These are phyloP conservation scores for Penicillium brevicompactum DNA, from an alignment of 2,329 filamentous ascomycete genomes.

Conservation along the genomic window DNA sequence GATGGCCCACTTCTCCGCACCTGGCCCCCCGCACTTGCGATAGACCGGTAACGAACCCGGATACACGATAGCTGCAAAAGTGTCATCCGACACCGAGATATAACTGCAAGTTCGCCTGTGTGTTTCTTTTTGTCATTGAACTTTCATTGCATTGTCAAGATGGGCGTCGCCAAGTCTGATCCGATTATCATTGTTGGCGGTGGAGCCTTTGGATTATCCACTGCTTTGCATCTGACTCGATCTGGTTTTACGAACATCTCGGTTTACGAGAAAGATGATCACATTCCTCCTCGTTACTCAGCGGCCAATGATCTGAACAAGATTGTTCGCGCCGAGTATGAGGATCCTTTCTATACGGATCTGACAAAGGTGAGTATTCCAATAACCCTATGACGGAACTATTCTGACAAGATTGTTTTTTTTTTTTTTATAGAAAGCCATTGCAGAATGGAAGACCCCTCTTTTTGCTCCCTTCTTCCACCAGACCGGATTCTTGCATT, in stretches of 20 bases:
- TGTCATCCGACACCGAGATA: conserved; percentile 7
- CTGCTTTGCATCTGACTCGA: conserved; percentile 49
- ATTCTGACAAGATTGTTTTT: neutral
- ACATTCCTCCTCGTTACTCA: conserved; percentile 54
- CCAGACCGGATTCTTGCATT: conserved; percentile 55
- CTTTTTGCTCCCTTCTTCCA: conserved; percentile 58
- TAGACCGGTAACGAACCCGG: conserved; percentile 5
- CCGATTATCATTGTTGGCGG: conserved; percentile 44
- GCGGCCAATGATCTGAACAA: conserved; percentile 65
- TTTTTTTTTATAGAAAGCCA: conserved; percentile 47
- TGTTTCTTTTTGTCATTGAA: neutral
- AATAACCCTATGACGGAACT: neutral
- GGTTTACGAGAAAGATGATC: conserved; percentile 49
- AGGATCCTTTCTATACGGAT: conserved; percentile 59
- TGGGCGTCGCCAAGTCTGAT: conserved; percentile 25
- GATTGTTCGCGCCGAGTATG: conserved; percentile 62
- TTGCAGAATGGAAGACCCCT: conserved; percentile 56
- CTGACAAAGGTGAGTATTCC: conserved; percentile 50
- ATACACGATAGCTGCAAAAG: neutral
- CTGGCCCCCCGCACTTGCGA: conserved; percentile 2
- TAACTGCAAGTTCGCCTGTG: neutral
- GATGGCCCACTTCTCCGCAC: conserved; percentile 7
- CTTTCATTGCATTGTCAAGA: neutral
- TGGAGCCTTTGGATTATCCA: conserved; percentile 56
- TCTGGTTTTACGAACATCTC: conserved; percentile 51